These are phyloP conservation scores for Alternaria burnsii DNA, from an alignment of 2,329 filamentous ascomycete species.

Conservation along the genomic window DNA sequence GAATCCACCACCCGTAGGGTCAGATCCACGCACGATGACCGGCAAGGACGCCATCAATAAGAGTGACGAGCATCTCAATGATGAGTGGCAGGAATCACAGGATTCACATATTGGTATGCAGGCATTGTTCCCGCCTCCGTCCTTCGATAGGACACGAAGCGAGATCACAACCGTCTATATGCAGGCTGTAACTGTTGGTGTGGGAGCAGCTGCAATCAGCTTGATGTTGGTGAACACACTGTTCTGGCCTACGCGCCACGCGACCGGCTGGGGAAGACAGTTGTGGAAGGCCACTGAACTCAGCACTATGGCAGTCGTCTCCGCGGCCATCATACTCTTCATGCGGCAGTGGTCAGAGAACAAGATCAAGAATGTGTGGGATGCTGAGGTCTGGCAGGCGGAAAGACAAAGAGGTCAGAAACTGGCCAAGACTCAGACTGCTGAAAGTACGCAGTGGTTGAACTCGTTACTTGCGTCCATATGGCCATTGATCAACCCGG, in stretches of 20 bases:
- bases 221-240: conserved; percentile 48
- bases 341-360: conserved; percentile 69
- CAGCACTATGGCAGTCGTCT: conserved; percentile 36
- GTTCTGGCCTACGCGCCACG: conserved; percentile 43
- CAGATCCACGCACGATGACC: conserved; percentile 54
- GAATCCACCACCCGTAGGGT: conserved; percentile 56
- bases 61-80: conserved; percentile 52
- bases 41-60: conserved; percentile 57
- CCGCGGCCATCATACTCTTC: conserved; percentile 52
- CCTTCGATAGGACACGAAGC: conserved; percentile 55
- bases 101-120: conserved; percentile 57
- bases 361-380: conserved; percentile 69
- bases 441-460: conserved; percentile 75
- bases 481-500: conserved; percentile 79
- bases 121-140: conserved; percentile 63
- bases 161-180: conserved; percentile 58
- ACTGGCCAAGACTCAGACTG: conserved; percentile 57
- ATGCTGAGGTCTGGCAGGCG: conserved; percentile 75
- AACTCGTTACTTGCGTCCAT: conserved; percentile 73
- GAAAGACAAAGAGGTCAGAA: conserved; percentile 64
- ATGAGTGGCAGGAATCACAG: conserved; percentile 55
- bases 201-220: conserved; percentile 47
- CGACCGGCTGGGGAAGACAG: conserved; percentile 44
- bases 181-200: conserved; percentile 53
- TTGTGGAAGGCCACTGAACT: conserved; percentile 41